Conservation (phyloP, 2,329 filamentous ascomycete genomes). For the Intubia oerlemansii region DNA sequence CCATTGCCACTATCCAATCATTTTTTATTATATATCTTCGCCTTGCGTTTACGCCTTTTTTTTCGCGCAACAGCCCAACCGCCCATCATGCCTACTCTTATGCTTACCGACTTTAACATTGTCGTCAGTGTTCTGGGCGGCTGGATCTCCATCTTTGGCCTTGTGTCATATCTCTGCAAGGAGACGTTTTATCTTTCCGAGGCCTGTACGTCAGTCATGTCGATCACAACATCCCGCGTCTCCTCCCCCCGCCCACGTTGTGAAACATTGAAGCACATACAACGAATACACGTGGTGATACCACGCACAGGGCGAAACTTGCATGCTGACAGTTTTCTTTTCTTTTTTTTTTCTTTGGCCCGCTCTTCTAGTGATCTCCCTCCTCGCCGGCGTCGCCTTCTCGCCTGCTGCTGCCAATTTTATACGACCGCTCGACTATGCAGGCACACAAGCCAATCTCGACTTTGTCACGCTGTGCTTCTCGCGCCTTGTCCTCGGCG, state of each 20-base stretch:
- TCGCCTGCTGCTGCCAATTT: slow-evolving; percentile 60
- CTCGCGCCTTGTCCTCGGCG: slow-evolving; percentile 66
- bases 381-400: slow-evolving; percentile 58
- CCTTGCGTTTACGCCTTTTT: no score
- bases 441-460: slow-evolving; percentile 33
- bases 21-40: no score
- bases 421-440: slow-evolving; percentile 57
- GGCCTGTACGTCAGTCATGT: slow-evolving; percentile 33
- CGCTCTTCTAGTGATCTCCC: slow-evolving; percentile 56
- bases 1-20: neutral
- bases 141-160: slow-evolving; percentile 74
- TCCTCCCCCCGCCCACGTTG: no score
- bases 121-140: slow-evolving; percentile 62
- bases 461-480: slow-evolving; percentile 64
- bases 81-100: slow-evolving; percentile 21
- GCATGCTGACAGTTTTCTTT: neutral
- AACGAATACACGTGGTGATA: no score
- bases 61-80: no score
- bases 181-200: slow-evolving; percentile 84
- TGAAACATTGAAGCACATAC: no score
- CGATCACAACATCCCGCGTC: no score
- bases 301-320: no score
- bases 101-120: slow-evolving; percentile 58
- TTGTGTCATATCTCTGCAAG: slow-evolving; percentile 78
- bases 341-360: neutral